phyloP scores from a whole-genome alignment of 768 basidiomycete species.

The Termitomyces sp. region DNA sequence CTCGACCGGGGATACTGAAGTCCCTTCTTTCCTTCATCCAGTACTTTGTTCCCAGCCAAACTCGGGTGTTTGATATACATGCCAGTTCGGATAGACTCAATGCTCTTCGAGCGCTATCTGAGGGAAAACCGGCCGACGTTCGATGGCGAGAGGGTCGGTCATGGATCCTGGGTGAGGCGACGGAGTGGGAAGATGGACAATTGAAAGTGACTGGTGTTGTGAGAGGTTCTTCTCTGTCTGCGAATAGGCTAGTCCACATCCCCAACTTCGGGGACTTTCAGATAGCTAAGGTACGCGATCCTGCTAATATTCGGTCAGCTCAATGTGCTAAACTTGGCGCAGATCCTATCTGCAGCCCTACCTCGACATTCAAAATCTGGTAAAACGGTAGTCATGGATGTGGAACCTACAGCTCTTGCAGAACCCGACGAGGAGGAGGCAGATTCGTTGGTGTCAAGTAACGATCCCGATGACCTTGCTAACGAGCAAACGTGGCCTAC shows the following conservation, averaged over 20 bases:
- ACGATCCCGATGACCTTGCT: conserved; percentile 83
- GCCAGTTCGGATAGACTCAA: conserved; percentile 62
- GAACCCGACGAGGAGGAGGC: conserved; percentile 62
- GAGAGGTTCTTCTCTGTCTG: conserved; percentile 74
- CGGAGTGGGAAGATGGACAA: conserved; percentile 58
- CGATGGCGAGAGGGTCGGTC: conserved; percentile 81
- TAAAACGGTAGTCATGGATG: conserved; percentile 52
- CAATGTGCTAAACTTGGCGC: not conserved
- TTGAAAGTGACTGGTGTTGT: conserved; percentile 82
- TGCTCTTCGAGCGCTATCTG: conserved; percentile 74
- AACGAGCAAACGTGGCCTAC: conserved; percentile 99
- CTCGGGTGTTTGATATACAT: conserved; percentile 72
- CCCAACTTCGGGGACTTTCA: conserved; percentile 89
- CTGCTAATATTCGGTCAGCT: not conserved
- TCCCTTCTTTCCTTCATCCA: conserved; percentile 92
- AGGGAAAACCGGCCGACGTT: conserved; percentile 77
- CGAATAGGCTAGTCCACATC: conserved; percentile 83
- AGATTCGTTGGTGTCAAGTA: conserved; percentile 84
- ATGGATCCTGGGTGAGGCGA: conserved; percentile 65
- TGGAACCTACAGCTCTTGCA: conserved; percentile 63
- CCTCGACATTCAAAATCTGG: conserved; percentile 32
- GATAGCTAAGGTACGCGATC: conserved; percentile 63
- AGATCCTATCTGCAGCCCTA: conserved; percentile 72
- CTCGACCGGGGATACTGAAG: conserved; percentile 67
- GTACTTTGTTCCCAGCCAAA: conserved; percentile 88